phyloP scores from a whole-genome alignment of 2,329 filamentous ascomycete genomes.

The Penicillium sumatraense region DNA sequence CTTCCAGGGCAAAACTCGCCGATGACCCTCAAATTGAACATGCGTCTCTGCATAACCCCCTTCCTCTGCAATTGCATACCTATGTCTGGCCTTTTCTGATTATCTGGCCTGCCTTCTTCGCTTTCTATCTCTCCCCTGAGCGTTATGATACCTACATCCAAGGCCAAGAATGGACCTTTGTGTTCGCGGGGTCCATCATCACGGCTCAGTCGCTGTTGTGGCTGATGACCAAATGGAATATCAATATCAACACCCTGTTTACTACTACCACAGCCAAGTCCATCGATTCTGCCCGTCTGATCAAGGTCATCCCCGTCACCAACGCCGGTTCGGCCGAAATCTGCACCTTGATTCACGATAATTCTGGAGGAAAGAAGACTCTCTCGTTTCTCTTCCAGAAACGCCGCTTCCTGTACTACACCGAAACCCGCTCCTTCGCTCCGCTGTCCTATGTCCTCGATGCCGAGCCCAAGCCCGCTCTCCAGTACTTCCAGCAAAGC shows the following conservation, averaged over 20 bases:
- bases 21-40: slow-evolving; percentile 88
- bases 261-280: slow-evolving; percentile 73
- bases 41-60: slow-evolving; percentile 84
- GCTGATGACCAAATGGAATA: slow-evolving; percentile 98
- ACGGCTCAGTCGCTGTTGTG: slow-evolving; percentile 87
- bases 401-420: slow-evolving; percentile 86
- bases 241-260: slow-evolving; percentile 80
- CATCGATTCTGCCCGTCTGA: slow-evolving; percentile 76
- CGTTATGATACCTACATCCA: slow-evolving; percentile 90
- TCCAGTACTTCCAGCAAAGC: slow-evolving; percentile 78
- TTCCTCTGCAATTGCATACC: slow-evolving; percentile 77
- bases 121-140: slow-evolving; percentile 80
- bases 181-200: slow-evolving; percentile 87
- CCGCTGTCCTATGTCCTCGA: slow-evolving; percentile 86
- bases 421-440: slow-evolving; percentile 73
- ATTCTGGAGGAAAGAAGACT: slow-evolving; percentile 72
- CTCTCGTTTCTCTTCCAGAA: slow-evolving; percentile 97
- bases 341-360: slow-evolving; percentile 77
- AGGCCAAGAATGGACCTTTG: slow-evolving; percentile 97
- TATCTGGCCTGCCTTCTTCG: slow-evolving; percentile 88
- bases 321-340: slow-evolving; percentile 92
- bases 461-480: slow-evolving; percentile 76
- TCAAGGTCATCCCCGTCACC: slow-evolving; percentile 88
- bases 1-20: slow-evolving; percentile 79
- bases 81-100: slow-evolving; percentile 94